phyloP scores from a whole-genome alignment of 2,329 filamentous ascomycete species.

The Didymella pinodella region DNA sequence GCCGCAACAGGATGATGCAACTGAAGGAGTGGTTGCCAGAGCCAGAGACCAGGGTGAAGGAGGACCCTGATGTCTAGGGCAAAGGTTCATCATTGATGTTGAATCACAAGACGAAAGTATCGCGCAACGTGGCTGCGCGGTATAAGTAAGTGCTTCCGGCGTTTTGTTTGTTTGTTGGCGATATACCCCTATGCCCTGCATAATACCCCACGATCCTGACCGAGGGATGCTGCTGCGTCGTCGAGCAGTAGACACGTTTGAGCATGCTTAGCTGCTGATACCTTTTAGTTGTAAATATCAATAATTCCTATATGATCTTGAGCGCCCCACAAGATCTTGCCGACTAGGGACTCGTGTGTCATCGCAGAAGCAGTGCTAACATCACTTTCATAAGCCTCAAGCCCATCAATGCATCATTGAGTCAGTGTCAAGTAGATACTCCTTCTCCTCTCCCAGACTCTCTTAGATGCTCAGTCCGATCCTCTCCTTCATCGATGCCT shows the following conservation, averaged over 20 bases:
- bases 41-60: conserved; percentile 18
- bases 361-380: not conserved
- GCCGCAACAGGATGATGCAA: conserved; percentile 59
- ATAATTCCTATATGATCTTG: not conserved
- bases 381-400: not conserved
- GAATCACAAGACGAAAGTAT: not conserved
- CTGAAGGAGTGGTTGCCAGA: conserved; percentile 51
- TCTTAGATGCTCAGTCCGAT: conserved; percentile 30
- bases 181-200: conserved; percentile 30
- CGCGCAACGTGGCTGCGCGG: not conserved
- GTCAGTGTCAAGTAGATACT: not conserved
- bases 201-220: not conserved
- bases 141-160: conserved; percentile 3
- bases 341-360: not conserved
- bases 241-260: not conserved
- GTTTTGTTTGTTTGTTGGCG: conserved; percentile 22
- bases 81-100: not conserved
- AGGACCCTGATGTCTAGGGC: conserved; percentile 43
- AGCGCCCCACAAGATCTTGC: not conserved
- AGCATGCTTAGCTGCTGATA: not conserved
- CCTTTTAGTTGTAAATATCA: not conserved
- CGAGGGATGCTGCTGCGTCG: not conserved
- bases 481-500: conserved; percentile 28
- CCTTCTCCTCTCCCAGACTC: not conserved
- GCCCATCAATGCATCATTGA: not conserved